These are phyloP conservation scores for Bacidia gigantensis DNA, from an alignment of 495 filamentous ascomycete genomes.

Conservation along the genomic window DNA sequence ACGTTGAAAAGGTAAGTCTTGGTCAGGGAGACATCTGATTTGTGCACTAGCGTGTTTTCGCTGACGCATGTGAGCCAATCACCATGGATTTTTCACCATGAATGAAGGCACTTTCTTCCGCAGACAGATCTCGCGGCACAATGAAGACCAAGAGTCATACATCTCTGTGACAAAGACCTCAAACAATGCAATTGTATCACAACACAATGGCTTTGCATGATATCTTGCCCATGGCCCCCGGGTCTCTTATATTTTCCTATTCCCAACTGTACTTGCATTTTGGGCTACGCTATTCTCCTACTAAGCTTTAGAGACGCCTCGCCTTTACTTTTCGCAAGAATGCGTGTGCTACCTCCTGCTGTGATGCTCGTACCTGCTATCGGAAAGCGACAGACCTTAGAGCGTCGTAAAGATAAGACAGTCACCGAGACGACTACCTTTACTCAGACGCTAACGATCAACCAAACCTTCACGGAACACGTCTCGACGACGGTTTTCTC, in stretches of 20 bases:
- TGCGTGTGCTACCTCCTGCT: not conserved
- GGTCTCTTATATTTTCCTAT: not conserved
- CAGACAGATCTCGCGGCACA: not conserved
- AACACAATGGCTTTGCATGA: not conserved
- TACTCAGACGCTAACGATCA: not conserved
- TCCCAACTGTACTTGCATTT: not conserved
- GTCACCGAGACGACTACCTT: not conserved
- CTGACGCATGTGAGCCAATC: not conserved
- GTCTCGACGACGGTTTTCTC: not conserved
- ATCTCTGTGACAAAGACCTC: not conserved
- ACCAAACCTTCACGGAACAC: not conserved
- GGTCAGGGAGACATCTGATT: not conserved
- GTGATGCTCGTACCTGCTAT: not conserved
- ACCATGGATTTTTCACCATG: not conserved
- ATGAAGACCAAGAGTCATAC: slow-evolving; percentile 3
- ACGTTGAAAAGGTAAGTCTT: not conserved
- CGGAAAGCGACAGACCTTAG: not conserved
- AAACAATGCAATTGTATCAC: slow-evolving; percentile 2
- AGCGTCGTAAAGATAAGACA: slow-evolving; percentile 3
- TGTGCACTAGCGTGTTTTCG: not conserved
- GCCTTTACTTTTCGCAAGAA: not conserved
- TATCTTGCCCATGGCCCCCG: not conserved
- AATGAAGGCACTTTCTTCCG: not conserved
- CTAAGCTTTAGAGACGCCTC: no score
- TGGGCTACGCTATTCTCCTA: not conserved